Percentiles rank a stretch among this genome's conserved stretches.
These are phyloP conservation scores for Trichoderma breve DNA, from an alignment of 2,329 filamentous ascomycete genomes.

Conservation along the genomic window DNA sequence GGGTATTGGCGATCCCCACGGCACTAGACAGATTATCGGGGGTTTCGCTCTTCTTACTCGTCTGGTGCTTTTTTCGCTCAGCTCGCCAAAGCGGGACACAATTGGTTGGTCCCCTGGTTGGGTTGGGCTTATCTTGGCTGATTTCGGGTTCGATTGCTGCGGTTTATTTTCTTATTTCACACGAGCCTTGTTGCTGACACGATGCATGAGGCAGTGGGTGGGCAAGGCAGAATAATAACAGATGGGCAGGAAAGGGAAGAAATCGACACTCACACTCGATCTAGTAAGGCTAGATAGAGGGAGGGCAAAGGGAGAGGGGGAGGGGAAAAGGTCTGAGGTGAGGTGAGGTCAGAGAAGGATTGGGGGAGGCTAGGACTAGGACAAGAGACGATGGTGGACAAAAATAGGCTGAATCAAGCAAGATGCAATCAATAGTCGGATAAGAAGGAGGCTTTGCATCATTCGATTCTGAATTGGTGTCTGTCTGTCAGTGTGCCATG, in stretches of 20 bases:
- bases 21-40: not conserved
- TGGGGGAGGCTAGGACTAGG: not conserved
- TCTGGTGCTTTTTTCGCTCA: not conserved
- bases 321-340: not conserved
- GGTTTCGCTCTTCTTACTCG: not conserved
- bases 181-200: not conserved
- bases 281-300: not conserved
- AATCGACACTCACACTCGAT: not conserved
- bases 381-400: not conserved
- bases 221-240: not conserved
- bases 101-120: not conserved
- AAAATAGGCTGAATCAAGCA: not conserved
- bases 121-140: not conserved
- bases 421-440: not conserved
- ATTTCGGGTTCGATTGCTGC: not conserved
- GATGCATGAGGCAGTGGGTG: not conserved
- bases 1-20: conserved; percentile 17
- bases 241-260: not conserved
- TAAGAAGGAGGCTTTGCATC: not conserved
- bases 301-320: not conserved
- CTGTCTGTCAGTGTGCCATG: not conserved
- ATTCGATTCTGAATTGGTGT: not conserved
- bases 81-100: not conserved
- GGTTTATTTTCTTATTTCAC: not conserved
- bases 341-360: not conserved